phyloP scores from a whole-genome alignment of 2,329 filamentous ascomycete species.

The Fusarium clavum region DNA sequence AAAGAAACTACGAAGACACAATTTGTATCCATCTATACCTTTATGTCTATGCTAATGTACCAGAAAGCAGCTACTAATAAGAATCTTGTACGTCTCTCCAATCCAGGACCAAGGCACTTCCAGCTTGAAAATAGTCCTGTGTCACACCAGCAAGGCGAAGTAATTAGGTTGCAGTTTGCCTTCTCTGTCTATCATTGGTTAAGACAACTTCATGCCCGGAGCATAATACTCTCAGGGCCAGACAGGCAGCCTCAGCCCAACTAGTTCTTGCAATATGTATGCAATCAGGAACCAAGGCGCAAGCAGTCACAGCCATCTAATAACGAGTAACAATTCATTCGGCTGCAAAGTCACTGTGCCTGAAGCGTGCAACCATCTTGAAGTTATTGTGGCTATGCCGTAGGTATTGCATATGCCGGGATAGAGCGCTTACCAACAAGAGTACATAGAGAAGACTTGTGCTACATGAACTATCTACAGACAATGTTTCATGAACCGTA shows the following conservation, averaged over 20 bases:
- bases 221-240: not conserved
- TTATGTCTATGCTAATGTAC: not conserved
- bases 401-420: not conserved
- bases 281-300: not conserved
- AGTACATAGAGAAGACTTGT: not conserved
- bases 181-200: not conserved
- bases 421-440: conserved; percentile 15
- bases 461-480: not conserved
- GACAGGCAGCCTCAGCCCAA: not conserved
- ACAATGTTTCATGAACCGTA: not conserved
- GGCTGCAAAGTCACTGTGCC: not conserved
- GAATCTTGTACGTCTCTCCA: not conserved
- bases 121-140: not conserved
- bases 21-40: not conserved
- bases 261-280: not conserved
- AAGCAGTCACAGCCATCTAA: conserved; percentile 4
- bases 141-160: not conserved
- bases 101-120: not conserved
- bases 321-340: not conserved
- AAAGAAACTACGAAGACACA: not conserved
- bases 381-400: conserved; percentile 20
- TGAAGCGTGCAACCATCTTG: not conserved
- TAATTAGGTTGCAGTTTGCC: not conserved
- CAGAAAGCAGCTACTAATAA: too few relatives aligned
- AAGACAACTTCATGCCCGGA: not conserved